Conservation (phyloP, 1,284 basidiomycete species). For the Schizophyllum commune region DNA sequence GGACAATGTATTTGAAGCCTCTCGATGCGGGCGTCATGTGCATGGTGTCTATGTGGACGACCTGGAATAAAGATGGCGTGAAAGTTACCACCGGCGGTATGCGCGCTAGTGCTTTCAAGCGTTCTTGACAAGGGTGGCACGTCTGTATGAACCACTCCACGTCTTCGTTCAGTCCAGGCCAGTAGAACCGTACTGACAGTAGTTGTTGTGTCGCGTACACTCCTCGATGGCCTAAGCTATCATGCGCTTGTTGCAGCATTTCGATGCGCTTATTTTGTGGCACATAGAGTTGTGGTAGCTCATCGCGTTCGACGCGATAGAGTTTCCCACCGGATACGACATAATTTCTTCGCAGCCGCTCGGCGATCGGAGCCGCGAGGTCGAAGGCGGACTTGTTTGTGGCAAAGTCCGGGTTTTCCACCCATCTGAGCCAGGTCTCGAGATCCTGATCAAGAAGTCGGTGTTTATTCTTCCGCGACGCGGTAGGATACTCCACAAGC, state of each 20-base stretch:
- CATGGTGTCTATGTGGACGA: constrained; percentile 10
- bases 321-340: too few relatives aligned
- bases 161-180: constrained; percentile 13
- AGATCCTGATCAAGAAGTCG: too few relatives aligned
- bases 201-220: constrained; percentile 12
- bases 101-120: constrained; percentile 1
- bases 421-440: too few relatives aligned
- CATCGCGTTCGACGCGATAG: too few relatives aligned
- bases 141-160: constrained; percentile 11
- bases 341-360: neutral
- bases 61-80: constrained; percentile 11
- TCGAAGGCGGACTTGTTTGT: too few relatives aligned
- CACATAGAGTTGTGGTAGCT: constrained; percentile 11
- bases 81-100: constrained; percentile 8
- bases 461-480: too few relatives aligned
- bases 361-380: too few relatives aligned
- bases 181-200: constrained; percentile 14
- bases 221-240: constrained; percentile 20
- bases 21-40: constrained; percentile 8
- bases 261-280: constrained; percentile 4
- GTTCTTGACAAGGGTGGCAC: constrained; percentile 9
- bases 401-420: too few relatives aligned
- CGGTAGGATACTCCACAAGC: too few relatives aligned
- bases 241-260: constrained; percentile 16
- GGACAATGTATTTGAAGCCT: constrained; percentile 19